A percentile compares a stretch with the other conserved stretches of the same genome.
phyloP scores from a whole-genome alignment of 768 basidiomycete genomes.

The Macrolepiota albuminosa region DNA sequence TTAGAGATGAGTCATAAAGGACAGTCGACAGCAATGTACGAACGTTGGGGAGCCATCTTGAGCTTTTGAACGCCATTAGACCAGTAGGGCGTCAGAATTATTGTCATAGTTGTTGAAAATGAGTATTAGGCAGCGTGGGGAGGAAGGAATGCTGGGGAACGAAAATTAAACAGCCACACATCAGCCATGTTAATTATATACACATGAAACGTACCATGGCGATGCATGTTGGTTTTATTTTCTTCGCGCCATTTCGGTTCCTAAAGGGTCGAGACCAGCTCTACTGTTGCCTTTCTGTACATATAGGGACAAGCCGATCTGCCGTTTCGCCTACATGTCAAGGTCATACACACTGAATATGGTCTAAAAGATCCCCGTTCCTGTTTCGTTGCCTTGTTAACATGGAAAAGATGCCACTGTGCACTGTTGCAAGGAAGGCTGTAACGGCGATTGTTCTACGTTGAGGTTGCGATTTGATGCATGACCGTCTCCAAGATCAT shows the following conservation, averaged over 20 bases:
- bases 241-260: slow-evolving; percentile 3
- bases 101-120: slow-evolving; percentile 40
- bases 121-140: slow-evolving; percentile 1
- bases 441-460: background rate
- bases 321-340: background rate
- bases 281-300: background rate
- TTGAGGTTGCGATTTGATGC: background rate
- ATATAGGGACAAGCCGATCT: background rate
- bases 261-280: slow-evolving; percentile 3
- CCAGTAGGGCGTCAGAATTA: slow-evolving; percentile 70
- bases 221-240: slow-evolving; percentile 9
- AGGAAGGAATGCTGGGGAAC: slow-evolving; percentile 1
- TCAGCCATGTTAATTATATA: slow-evolving; percentile 1
- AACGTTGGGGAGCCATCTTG: slow-evolving; percentile 54
- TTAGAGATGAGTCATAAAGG: slow-evolving; percentile 4
- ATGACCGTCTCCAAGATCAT: background rate
- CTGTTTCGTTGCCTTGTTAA: background rate
- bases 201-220: slow-evolving; percentile 8
- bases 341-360: background rate
- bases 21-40: slow-evolving; percentile 20
- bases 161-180: background rate
- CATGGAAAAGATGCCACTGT: background rate
- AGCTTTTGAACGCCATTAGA: slow-evolving; percentile 67
- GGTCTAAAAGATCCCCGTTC: background rate
- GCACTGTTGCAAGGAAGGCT: background rate